These are phyloP conservation scores for Xylariaceae sp. DNA, from an alignment of 2,329 filamentous ascomycete genomes.

Conservation along the genomic window DNA sequence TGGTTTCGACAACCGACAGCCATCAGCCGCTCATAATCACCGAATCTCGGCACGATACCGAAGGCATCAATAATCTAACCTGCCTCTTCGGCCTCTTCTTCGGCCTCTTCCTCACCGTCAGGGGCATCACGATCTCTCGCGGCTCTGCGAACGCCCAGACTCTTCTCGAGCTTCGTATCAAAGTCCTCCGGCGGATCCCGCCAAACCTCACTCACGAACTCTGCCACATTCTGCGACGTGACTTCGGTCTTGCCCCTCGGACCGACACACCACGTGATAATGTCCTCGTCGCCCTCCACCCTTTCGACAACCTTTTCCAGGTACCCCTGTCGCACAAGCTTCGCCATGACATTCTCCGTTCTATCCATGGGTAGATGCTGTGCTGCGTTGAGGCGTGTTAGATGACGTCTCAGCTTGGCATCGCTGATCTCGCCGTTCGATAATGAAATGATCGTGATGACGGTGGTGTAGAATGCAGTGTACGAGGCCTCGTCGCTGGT, in stretches of 20 bases:
- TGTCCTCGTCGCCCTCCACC: slow-evolving; percentile 64
- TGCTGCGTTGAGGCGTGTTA: slow-evolving; percentile 71
- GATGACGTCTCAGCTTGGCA: slow-evolving; percentile 70
- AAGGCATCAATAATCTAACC: too few species aligned
- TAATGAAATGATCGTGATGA: slow-evolving; percentile 74
- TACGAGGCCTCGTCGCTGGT: slow-evolving; percentile 72
- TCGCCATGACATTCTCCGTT: slow-evolving; percentile 70
- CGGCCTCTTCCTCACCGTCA: slow-evolving; percentile 16
- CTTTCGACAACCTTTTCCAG: slow-evolving; percentile 69
- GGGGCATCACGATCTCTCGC: slow-evolving; percentile 16
- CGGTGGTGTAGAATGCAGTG: slow-evolving; percentile 72
- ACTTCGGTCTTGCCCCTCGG: slow-evolving; percentile 83
- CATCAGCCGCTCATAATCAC: too few species aligned
- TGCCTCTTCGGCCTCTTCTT: not conserved
- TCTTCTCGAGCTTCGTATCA: slow-evolving; percentile 57
- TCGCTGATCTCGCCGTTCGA: slow-evolving; percentile 72
- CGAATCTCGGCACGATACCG: too few species aligned
- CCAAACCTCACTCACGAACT: slow-evolving; percentile 62
- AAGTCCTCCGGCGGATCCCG: slow-evolving; percentile 50
- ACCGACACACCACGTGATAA: slow-evolving; percentile 78
- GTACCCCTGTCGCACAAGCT: slow-evolving; percentile 79
- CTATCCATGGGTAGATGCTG: slow-evolving; percentile 69
- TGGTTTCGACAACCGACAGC: too few species aligned
- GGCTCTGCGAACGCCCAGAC: slow-evolving; percentile 49
- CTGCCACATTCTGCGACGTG: slow-evolving; percentile 69